phyloP scores from a whole-genome alignment of 108 stramenopile genomes.

The Skeletonema costatum region DNA sequence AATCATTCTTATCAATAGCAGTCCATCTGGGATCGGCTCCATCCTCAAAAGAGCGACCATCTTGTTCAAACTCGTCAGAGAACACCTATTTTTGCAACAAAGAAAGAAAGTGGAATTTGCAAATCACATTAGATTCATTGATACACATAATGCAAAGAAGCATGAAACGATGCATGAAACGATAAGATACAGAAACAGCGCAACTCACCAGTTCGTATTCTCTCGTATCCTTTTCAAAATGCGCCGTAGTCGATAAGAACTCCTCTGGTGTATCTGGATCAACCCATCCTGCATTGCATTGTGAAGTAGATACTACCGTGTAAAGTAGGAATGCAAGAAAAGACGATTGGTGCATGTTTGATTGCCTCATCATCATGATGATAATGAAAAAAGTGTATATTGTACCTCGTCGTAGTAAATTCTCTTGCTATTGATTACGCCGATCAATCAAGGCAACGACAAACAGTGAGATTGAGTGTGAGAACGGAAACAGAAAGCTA shows the following conservation, averaged over 20 bases:
- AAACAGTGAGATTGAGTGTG: no score
- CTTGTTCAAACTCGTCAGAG: conserved; percentile 93
- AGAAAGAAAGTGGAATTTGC: background rate
- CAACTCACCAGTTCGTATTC: conserved; percentile 69
- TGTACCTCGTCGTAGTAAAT: background rate
- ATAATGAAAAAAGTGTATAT: background rate
- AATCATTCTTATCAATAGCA: conserved; percentile 88
- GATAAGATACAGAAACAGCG: background rate
- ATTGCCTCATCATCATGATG: background rate
- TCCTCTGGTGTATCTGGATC: conserved; percentile 82
- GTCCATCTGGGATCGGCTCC: conserved; percentile 96
- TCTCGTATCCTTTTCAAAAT: conserved; percentile 48
- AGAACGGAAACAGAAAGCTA: no score
- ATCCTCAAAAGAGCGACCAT: conserved; percentile 88
- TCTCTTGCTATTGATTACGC: no score
- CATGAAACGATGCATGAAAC: background rate
- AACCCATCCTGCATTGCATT: conserved; percentile 57
- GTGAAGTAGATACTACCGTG: background rate
- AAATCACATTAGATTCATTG: background rate
- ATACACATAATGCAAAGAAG: no score
- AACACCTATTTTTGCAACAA: conserved; percentile 59
- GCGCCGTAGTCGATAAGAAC: conserved; percentile 22
- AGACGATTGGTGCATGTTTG: background rate
- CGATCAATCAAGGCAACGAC: no score
- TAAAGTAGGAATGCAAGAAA: background rate